These are phyloP conservation scores for Candida stauntonica DNA, from an alignment of 805 yeast species.

Conservation along the genomic window DNA sequence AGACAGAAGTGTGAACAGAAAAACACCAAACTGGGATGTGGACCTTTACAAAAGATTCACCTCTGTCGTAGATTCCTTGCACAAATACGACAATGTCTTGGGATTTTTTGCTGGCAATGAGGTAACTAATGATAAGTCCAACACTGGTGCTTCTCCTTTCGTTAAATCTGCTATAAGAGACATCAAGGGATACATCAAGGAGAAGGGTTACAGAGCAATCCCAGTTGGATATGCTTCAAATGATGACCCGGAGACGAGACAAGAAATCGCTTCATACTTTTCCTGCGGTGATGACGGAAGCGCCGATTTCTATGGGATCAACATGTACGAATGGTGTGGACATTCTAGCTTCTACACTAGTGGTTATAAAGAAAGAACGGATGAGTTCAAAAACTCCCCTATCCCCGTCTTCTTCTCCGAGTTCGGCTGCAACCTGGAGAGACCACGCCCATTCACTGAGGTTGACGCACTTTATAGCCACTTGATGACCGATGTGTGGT, in stretches of 20 bases:
- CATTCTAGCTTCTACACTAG: conserved; percentile 53
- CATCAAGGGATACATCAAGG: conserved; percentile 66
- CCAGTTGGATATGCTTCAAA: conserved; percentile 95
- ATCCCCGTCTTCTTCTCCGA: conserved; percentile 77
- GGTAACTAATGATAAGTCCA: conserved; percentile 79
- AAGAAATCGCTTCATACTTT: conserved; percentile 76
- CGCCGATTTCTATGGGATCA: conserved; percentile 78
- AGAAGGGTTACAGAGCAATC: conserved; percentile 62
- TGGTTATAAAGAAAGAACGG: conserved; percentile 63
- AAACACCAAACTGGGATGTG: conserved; percentile 73
- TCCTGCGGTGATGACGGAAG: conserved; percentile 68
- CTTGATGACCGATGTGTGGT: conserved; percentile 76
- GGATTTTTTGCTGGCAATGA: conserved; percentile 99
- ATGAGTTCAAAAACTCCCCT: conserved; percentile 57
- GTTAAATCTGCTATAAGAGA: conserved; percentile 97
- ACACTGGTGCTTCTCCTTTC: conserved; percentile 87
- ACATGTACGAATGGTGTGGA: conserved; percentile 90
- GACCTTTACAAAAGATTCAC: conserved; percentile 73
- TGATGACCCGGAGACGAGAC: conserved; percentile 81
- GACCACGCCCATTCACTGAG: conserved; percentile 71
- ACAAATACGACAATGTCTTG: conserved; percentile 71
- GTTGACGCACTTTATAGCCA: conserved; percentile 58
- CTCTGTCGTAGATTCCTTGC: conserved; percentile 74
- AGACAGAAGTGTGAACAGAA: conserved; percentile 67
- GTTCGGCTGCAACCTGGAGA: conserved; percentile 67